Percentiles rank a stretch among this genome's conserved stretches.
Conservation (phyloP, 805 yeast genomes). For the Wickerhamomyces tratensis region DNA sequence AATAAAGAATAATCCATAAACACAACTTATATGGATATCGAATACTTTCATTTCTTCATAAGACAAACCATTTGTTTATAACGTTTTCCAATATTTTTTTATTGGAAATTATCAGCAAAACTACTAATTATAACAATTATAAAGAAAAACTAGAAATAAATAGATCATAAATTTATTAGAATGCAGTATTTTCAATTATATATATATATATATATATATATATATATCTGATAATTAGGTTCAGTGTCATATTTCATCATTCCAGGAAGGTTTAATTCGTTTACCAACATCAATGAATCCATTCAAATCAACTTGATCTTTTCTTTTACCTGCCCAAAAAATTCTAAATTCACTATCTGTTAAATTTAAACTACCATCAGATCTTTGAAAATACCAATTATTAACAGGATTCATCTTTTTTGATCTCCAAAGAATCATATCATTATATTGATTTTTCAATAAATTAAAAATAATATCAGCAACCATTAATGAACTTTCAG, state of each 20-base stretch:
- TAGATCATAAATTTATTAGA: too few relatives aligned
- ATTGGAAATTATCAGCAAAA: too few relatives aligned
- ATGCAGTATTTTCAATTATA: too few relatives aligned
- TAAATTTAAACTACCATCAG: constrained; percentile 55
- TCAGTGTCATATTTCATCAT: constrained; percentile 1
- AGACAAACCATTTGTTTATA: too few relatives aligned
- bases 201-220: too few relatives aligned
- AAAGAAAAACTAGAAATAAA: too few relatives aligned
- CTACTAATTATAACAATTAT: too few relatives aligned
- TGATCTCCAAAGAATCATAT: constrained; percentile 86
- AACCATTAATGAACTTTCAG: constrained; percentile 88
- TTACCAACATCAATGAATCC: constrained; percentile 46
- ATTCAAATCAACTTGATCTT: constrained; percentile 25
- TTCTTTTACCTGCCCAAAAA: constrained; percentile 32
- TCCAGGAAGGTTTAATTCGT: constrained; percentile 46
- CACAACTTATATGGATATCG: too few relatives aligned
- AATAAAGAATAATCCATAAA: too few relatives aligned
- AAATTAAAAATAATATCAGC: constrained; percentile 90
- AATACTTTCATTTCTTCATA: too few relatives aligned
- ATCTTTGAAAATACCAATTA: constrained; percentile 95
- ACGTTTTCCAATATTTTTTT: too few relatives aligned
- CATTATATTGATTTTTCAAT: constrained; percentile 55
- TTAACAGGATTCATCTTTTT: constrained; percentile 81
- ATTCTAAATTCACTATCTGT: constrained; percentile 28
- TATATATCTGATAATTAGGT: too few relatives aligned